phyloP scores from a whole-genome alignment of 108 stramenopile genomes.

The Thalassiosira profunda region DNA sequence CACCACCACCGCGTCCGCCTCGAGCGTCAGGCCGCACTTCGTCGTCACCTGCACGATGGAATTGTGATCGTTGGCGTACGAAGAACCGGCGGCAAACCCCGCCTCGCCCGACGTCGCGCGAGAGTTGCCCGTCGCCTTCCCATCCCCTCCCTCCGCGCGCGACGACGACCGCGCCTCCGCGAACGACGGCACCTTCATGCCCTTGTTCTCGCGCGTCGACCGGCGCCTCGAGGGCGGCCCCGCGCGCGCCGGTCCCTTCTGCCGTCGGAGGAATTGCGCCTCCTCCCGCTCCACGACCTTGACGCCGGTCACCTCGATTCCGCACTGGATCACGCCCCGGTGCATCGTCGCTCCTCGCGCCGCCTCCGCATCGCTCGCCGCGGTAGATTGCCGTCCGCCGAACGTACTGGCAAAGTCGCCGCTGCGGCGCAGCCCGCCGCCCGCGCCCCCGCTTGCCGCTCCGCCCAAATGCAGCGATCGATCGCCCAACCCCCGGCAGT shows the following conservation, averaged over 20 bases:
- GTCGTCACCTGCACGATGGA: conserved; percentile 55
- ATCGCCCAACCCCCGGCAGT: conserved; percentile 55
- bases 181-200: conserved; percentile 18
- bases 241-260: neutral
- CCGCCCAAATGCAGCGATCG: neutral
- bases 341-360: neutral
- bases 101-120: neutral
- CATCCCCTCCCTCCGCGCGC: neutral
- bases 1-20: conserved; percentile 84
- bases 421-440: conserved; percentile 19
- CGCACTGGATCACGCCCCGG: conserved; percentile 47
- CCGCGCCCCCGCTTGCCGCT: neutral
- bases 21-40: conserved; percentile 65
- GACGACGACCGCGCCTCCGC: conserved; percentile 2
- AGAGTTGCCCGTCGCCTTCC: neutral
- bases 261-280: conserved; percentile 16
- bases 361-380: neutral
- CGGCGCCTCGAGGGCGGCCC: conserved; percentile 22
- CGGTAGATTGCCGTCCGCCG: neutral
- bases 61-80: conserved; percentile 34
- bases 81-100: neutral
- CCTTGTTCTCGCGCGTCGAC: conserved; percentile 28
- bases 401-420: conserved; percentile 36
- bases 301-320: conserved; percentile 45
- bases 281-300: conserved; percentile 50